These are phyloP conservation scores for Alternaria sp. DNA, from an alignment of 2,329 filamentous ascomycete species.

Conservation along the genomic window DNA sequence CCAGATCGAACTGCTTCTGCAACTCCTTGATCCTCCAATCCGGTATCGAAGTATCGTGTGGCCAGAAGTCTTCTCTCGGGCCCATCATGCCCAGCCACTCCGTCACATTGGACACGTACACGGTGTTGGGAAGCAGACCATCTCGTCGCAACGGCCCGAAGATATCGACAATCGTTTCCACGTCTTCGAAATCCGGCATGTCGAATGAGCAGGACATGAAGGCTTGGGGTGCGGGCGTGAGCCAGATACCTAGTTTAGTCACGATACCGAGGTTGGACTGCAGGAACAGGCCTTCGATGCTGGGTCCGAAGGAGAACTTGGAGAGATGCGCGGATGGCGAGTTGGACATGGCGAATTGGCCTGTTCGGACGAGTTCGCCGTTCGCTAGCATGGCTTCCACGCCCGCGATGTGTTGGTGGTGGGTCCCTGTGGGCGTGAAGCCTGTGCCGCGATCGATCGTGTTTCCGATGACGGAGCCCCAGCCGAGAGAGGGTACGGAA, in stretches of 20 bases:
- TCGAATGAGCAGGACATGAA: constrained; percentile 57
- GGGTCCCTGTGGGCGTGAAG: constrained; percentile 48
- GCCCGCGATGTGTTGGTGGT: constrained; percentile 48
- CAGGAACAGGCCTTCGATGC: constrained; percentile 56
- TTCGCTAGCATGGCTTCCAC: constrained; percentile 48
- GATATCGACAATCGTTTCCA: constrained; percentile 54
- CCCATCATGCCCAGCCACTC: constrained; percentile 56
- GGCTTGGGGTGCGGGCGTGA: constrained; percentile 48
- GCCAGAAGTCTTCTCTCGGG: constrained; percentile 54
- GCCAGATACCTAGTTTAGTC: constrained; percentile 48
- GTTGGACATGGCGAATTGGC: constrained; percentile 51
- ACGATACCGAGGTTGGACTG: constrained; percentile 62
- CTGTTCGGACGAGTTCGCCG: constrained; percentile 43
- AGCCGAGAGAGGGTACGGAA: constrained; percentile 41
- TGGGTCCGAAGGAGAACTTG: constrained; percentile 49
- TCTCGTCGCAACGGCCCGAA: constrained; percentile 55
- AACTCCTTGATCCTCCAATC: constrained; percentile 55
- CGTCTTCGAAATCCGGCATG: constrained; percentile 55
- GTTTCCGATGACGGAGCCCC: constrained; percentile 46
- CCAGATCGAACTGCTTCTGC: constrained; percentile 50
- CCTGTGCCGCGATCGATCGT: constrained; percentile 53
- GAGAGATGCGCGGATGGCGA: constrained; percentile 50
- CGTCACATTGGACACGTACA: constrained; percentile 56
- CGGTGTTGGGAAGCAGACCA: constrained; percentile 52
- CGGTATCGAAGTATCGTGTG: constrained; percentile 53